Evolutionary conservation across 805 yeast species (phyloP).

Genomic region (Candida easanensis): DNA sequence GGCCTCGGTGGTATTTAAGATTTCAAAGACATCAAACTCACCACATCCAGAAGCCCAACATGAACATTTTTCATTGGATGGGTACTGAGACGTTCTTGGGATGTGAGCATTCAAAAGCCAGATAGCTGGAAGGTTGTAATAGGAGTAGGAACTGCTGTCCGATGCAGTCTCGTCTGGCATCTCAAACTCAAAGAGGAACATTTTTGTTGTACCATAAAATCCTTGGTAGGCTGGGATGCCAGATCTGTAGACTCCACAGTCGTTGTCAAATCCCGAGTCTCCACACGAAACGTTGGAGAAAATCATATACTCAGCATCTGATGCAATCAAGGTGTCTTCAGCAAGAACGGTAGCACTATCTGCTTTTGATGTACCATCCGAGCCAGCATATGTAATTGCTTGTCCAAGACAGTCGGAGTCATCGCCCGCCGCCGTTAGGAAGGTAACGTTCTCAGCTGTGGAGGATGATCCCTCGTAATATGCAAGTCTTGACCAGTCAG

Average conservation of each 20-base stretch:
- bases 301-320: slow-evolving; percentile 59
- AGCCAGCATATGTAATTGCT: slow-evolving; percentile 60
- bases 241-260: slow-evolving; percentile 74
- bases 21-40: slow-evolving; percentile 75
- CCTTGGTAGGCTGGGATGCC: slow-evolving; percentile 78
- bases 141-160: slow-evolving; percentile 25
- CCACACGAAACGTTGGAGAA: slow-evolving; percentile 60
- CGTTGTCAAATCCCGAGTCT: slow-evolving; percentile 47
- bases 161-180: slow-evolving; percentile 55
- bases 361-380: slow-evolving; percentile 53
- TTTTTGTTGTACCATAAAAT: slow-evolving; percentile 59
- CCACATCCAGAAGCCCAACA: slow-evolving; percentile 81
- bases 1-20: slow-evolving; percentile 59
- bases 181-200: slow-evolving; percentile 69
- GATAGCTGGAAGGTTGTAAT: slow-evolving; percentile 69
- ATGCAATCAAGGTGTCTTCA: slow-evolving; percentile 45
- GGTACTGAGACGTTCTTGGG: slow-evolving; percentile 74
- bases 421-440: slow-evolving; percentile 61
- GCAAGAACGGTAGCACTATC: slow-evolving; percentile 45
- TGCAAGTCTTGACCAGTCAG: slow-evolving; percentile 57
- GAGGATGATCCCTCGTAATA: slow-evolving; percentile 51
- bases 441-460: slow-evolving; percentile 62
- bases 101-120: slow-evolving; percentile 74
- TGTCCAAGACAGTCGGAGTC: slow-evolving; percentile 63
- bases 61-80: slow-evolving; percentile 58